Evolutionary conservation across 768 basidiomycete genomes (phyloP), one percentile per base, ranked within the genome.

Genomic region (Leucogyrophana mollusca): DNA sequence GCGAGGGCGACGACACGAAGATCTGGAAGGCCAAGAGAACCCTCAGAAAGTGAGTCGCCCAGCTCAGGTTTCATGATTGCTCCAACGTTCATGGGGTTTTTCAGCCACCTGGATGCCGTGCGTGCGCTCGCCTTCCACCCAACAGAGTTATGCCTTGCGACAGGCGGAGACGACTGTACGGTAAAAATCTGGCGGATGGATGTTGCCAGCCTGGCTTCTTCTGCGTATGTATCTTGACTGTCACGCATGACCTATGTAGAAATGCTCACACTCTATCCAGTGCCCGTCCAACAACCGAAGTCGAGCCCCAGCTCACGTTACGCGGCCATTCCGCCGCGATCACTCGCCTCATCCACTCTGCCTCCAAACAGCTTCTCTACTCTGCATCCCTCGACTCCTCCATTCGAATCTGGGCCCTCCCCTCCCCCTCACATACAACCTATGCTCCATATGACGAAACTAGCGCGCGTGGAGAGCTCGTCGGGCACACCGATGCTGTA

Each of bases 161-260:
- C 88, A 37, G 96, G 87, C 18, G 91, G 94, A 22, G 95, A 97
- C 61, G 96, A 99, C 61, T 90, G 82, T 62, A 94, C 92, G 6
- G 85, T 98, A 45, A 99, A 99, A 66, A 80, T 97, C 43, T 99
- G 96, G 96, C 79, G 90, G 46, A 79, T 92, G 71, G 90, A 95
- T 54, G 78, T 87, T 13, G 71, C 82, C 33, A 76, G 80, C 55
- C 71, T 94, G 49, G 77, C 90, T 23, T 86, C 87, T 34, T 82
- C 83, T 46, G 78, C 78, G 91, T 94, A 70, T 62, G 90, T 81
- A 34, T 43, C 50, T 32, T 42, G 45, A 57, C 49, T 37, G 25
- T 38, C 45, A 48, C 25, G 43, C 30, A 50, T 39, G 43, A 3
- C 5, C 8, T 40, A 25, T 24, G 53, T 35, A 37, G 54, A 46